Percentiles rank a stretch among this genome's conserved stretches.
phyloP scores from a whole-genome alignment of 2,329 filamentous ascomycete species.

The Beauveria australis region DNA sequence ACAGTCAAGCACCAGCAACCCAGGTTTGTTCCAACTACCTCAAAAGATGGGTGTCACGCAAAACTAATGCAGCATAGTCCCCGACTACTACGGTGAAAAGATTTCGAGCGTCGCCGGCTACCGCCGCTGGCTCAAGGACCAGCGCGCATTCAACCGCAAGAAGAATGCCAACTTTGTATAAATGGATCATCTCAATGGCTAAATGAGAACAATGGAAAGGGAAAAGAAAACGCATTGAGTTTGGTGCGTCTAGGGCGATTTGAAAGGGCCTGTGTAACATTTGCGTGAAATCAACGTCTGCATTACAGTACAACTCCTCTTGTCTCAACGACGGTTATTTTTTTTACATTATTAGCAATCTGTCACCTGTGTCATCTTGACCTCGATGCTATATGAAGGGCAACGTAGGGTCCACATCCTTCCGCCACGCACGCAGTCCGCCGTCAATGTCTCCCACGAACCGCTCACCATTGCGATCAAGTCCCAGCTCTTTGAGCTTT shows the following conservation, averaged over 20 bases:
- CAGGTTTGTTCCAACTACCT: slow-evolving; percentile 38
- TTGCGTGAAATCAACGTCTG: slow-evolving; percentile 5
- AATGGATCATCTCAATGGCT: slow-evolving; percentile 12
- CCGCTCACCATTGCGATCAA: slow-evolving; percentile 42
- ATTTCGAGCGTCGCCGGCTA: slow-evolving; percentile 90
- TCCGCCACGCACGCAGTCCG: slow-evolving; percentile 65
- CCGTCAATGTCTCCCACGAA: slow-evolving; percentile 63
- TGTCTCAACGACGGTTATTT: slow-evolving; percentile 19
- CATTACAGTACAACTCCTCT: slow-evolving; percentile 19
- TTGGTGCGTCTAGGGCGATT: slow-evolving; percentile 10
- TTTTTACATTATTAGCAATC: slow-evolving; percentile 3
- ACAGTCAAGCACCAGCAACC: slow-evolving; percentile 82
- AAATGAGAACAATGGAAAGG: not conserved
- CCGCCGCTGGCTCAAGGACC: slow-evolving; percentile 93
- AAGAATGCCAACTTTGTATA: slow-evolving; percentile 62
- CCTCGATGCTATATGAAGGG: slow-evolving; percentile 37
- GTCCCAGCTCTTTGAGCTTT: slow-evolving; percentile 54
- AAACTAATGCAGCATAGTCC: slow-evolving; percentile 44
- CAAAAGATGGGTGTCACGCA: not conserved
- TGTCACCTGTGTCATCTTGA: not conserved
- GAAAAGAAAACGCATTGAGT: slow-evolving; percentile 8
- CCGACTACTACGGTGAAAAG: slow-evolving; percentile 98
- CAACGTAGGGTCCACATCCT: slow-evolving; percentile 51
- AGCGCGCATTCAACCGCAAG: slow-evolving; percentile 94
- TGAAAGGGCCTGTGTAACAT: slow-evolving; percentile 5